Percentiles rank a stretch among this genome's conserved stretches.
These are phyloP conservation scores for Podospora comata DNA, from an alignment of 495 filamentous ascomycete species.

Conservation along the genomic window DNA sequence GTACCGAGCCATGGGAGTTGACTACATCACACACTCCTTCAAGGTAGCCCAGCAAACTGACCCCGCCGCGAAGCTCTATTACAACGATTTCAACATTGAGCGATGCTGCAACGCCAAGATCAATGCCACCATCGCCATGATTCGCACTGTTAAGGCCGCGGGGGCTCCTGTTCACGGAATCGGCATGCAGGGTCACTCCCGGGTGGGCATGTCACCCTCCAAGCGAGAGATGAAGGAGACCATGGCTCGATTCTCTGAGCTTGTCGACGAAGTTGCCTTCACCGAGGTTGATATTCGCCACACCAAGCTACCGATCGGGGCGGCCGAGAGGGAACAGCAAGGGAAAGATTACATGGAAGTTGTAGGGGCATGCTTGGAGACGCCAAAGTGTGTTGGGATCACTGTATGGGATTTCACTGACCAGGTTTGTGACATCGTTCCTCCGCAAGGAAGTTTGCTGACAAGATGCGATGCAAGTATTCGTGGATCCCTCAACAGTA, in stretches of 20 bases:
- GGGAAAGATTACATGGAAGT: constrained; percentile 49
- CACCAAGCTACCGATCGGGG: constrained; percentile 35
- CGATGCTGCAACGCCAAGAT: constrained; percentile 46
- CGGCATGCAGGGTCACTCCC: constrained; percentile 56
- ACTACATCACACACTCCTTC: constrained; percentile 46
- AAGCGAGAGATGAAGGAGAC: constrained; percentile 35
- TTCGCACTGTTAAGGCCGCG: constrained; percentile 40
- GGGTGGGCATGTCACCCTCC: constrained; percentile 45
- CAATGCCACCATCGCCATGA: constrained; percentile 41
- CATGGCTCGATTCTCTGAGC: constrained; percentile 40
- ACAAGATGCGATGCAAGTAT: constrained; percentile 27
- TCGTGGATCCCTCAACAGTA: constrained; percentile 49
- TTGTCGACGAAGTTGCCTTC: constrained; percentile 51
- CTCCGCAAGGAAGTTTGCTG: background rate
- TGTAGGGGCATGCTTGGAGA: constrained; percentile 50
- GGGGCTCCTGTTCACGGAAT: constrained; percentile 54
- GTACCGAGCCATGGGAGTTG: constrained; percentile 42
- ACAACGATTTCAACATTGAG: constrained; percentile 65
- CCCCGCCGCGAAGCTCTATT: constrained; percentile 45
- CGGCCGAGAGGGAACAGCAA: constrained; percentile 47
- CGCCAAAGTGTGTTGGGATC: constrained; percentile 52
- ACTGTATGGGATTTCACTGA: constrained; percentile 62
- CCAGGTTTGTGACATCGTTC: constrained; percentile 24
- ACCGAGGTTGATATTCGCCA: constrained; percentile 59
- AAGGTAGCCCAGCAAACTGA: constrained; percentile 36